Percentiles rank a stretch among this genome's conserved stretches.
Evolutionary conservation across 2,329 filamentous ascomycete species (phyloP).

Genomic region (Arthrocladium fulminans): DNA sequence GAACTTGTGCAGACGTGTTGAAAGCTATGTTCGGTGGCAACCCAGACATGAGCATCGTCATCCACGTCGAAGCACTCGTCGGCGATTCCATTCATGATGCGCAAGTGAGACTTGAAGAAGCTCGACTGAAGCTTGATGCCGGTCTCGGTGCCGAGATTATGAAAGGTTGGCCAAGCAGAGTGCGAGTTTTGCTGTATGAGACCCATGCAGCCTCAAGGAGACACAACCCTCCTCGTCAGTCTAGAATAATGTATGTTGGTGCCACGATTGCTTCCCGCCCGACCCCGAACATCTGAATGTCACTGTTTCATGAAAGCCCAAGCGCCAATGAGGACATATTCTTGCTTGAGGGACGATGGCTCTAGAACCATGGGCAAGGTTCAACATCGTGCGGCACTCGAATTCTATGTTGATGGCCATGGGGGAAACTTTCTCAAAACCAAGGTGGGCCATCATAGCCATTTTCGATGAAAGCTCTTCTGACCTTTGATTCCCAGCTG

Average conservation of each 20-base stretch:
- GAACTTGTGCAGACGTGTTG: no score
- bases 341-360: constrained; percentile 8
- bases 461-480: background rate
- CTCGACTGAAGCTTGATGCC: constrained; percentile 6
- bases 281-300: no score
- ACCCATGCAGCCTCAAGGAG: no score
- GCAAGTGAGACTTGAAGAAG: constrained; percentile 4
- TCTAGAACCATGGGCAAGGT: constrained; percentile 10
- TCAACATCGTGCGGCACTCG: constrained; percentile 9
- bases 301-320: no score
- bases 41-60: constrained; percentile 5
- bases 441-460: constrained; percentile 1
- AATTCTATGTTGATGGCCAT: constrained; percentile 9
- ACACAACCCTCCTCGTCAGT: no score
- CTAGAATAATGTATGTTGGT: constrained; percentile 9
- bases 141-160: constrained; percentile 8
- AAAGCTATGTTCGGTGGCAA: constrained; percentile 11
- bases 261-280: constrained; percentile 6
- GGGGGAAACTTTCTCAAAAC: constrained; percentile 6
- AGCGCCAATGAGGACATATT: no score
- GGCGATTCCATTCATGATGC: background rate
- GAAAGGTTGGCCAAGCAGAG: constrained; percentile 1
- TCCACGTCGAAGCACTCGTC: background rate
- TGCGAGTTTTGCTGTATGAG: background rate
- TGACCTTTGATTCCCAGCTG: constrained; percentile 5